Evolutionary conservation across 306 rosid species (phyloP).

Genomic region (Oemleria cerasiformis): DNA sequence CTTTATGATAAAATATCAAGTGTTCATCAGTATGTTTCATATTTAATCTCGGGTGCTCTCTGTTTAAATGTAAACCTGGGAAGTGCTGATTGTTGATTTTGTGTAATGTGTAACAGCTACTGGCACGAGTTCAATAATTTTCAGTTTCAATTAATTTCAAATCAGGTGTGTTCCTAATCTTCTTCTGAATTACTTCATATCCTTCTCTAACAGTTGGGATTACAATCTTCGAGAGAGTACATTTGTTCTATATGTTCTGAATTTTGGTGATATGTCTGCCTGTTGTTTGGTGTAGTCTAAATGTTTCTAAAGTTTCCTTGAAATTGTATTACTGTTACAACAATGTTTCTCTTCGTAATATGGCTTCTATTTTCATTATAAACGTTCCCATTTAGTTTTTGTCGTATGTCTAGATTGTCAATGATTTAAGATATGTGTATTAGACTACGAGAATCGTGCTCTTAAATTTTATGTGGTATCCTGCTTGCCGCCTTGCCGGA

Average conservation of each 20-base stretch:
- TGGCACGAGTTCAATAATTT: conserved; percentile 96
- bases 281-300: background rate
- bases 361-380: background rate
- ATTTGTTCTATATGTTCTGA: background rate
- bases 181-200: background rate
- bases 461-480: background rate
- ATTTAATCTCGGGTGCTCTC: conserved; percentile 3
- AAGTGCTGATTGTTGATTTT: conserved; percentile 23
- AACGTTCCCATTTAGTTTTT: background rate
- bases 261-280: background rate
- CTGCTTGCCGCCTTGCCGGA: background rate
- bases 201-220: background rate
- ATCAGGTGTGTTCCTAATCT: conserved; percentile 59
- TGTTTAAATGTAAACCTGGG: conserved; percentile 17
- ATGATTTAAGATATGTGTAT: background rate
- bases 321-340: background rate
- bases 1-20: conserved; percentile 25
- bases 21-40: background rate
- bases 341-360: background rate
- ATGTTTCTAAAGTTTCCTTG: background rate
- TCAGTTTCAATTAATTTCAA: conserved; percentile 86
- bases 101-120: conserved; percentile 57
- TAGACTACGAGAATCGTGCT: background rate
- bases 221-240: background rate
- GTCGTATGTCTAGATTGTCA: background rate